A percentile compares a stretch with the other conserved stretches of the same genome.
phyloP scores from a whole-genome alignment of 345 rosid species.

The Salix brachista region DNA sequence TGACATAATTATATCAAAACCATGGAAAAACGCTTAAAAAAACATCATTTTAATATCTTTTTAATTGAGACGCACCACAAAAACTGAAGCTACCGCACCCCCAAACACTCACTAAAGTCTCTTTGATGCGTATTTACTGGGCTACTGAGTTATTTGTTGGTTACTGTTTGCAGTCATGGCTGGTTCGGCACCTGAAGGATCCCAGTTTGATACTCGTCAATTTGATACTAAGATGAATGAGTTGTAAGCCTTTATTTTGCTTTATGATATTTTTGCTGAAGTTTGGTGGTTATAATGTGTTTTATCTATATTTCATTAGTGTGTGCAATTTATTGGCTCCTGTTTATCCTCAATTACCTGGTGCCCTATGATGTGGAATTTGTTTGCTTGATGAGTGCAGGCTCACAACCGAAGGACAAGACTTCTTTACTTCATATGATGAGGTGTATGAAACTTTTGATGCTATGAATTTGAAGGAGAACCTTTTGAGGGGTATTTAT shows the following conservation, averaged over 20 bases:
- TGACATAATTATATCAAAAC: too few relatives aligned
- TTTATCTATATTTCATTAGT: neutral
- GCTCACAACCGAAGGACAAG: constrained; percentile 47
- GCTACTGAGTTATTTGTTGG: neutral
- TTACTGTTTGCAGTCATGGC: constrained; percentile 15
- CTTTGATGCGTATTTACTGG: neutral
- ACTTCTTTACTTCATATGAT: constrained; percentile 67
- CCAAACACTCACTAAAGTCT: neutral
- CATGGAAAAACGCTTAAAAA: too few relatives aligned
- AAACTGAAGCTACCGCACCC: too few relatives aligned
- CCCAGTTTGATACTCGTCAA: constrained; percentile 66
- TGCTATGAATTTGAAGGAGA: constrained; percentile 64
- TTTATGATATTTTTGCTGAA: neutral
- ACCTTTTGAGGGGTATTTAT: constrained; percentile 81
- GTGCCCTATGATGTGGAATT: neutral
- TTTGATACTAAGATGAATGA: constrained; percentile 67
- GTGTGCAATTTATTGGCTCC: neutral
- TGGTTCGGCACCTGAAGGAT: constrained; percentile 51
- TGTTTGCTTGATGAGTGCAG: constrained; percentile 26
- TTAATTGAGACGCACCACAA: too few relatives aligned
- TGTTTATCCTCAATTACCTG: neutral
- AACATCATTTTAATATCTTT: too few relatives aligned
- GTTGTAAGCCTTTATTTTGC: constrained; percentile 40
- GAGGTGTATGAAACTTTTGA: constrained; percentile 80
- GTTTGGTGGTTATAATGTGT: neutral